Evolutionary conservation across 805 yeast genomes (phyloP).

Genomic region (Ogataea thermomethanolica): DNA sequence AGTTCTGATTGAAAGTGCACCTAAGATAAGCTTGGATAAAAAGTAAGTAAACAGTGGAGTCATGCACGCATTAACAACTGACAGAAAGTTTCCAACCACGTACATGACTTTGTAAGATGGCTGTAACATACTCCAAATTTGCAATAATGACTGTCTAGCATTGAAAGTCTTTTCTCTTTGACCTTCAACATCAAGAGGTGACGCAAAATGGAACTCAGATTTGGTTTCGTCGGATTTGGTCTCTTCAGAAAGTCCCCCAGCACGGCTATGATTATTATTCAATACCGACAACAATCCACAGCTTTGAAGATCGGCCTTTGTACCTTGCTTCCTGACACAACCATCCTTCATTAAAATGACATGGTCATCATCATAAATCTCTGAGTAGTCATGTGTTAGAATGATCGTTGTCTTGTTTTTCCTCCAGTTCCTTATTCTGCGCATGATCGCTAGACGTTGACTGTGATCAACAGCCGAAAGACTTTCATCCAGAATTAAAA

Average conservation of each 20-base stretch:
- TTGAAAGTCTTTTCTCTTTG: too few species aligned
- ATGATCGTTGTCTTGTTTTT: constrained; percentile 69
- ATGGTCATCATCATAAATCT: constrained; percentile 53
- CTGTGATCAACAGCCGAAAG: constrained; percentile 71
- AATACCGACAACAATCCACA: too few species aligned
- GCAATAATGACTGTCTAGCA: not conserved
- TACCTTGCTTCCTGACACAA: constrained; percentile 7
- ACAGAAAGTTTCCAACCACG: constrained; percentile 50
- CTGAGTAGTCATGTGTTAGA: constrained; percentile 71
- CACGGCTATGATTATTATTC: too few species aligned
- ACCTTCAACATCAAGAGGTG: constrained; percentile 8
- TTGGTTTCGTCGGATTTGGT: not conserved
- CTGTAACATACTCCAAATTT: constrained; percentile 10
- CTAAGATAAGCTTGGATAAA: constrained; percentile 64
- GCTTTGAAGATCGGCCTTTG: constrained; percentile 1
- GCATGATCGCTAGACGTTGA: constrained; percentile 44
- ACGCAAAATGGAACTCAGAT: not conserved
- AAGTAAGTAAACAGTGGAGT: constrained; percentile 79
- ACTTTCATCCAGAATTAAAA: constrained; percentile 82
- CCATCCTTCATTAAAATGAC: constrained; percentile 46
- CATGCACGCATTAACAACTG: constrained; percentile 56
- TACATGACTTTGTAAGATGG: constrained; percentile 14
- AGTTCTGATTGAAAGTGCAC: constrained; percentile 50
- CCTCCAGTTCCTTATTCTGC: constrained; percentile 57
- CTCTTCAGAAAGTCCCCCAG: too few species aligned